These are phyloP conservation scores for Coemansia sp. DNA, from an alignment of 192 early-diverging fungal species.

Conservation along the genomic window DNA sequence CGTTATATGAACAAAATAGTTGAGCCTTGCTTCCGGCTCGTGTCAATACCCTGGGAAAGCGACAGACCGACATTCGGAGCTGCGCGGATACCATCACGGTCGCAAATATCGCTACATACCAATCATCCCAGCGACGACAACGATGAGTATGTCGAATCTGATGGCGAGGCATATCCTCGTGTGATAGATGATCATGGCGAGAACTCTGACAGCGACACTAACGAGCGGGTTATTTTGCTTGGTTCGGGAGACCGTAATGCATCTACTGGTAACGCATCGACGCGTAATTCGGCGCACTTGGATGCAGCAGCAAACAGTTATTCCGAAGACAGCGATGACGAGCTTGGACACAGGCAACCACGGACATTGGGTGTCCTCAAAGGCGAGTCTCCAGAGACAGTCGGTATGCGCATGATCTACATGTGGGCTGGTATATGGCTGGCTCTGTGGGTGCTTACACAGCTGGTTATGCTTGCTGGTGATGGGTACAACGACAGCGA, in stretches of 20 bases:
- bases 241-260: slow-evolving; percentile 4
- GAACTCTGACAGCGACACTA: slow-evolving; percentile 4
- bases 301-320: neutral
- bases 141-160: neutral
- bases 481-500: slow-evolving; percentile 18
- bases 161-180: slow-evolving; percentile 4
- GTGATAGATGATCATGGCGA: slow-evolving; percentile 2
- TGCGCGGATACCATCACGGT: slow-evolving; percentile 11
- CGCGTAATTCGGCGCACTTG: neutral
- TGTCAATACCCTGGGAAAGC: neutral
- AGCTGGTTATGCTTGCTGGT: slow-evolving; percentile 30
- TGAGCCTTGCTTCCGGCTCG: slow-evolving; percentile 12
- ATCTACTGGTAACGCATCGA: neutral
- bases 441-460: slow-evolving; percentile 25
- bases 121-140: slow-evolving; percentile 11
- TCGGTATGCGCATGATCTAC: slow-evolving; percentile 37
- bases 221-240: slow-evolving; percentile 24
- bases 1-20: neutral
- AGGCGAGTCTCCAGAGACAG: slow-evolving; percentile 35
- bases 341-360: slow-evolving; percentile 14
- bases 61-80: neutral
- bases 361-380: neutral
- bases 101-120: slow-evolving; percentile 51
- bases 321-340: slow-evolving; percentile 9
- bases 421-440: slow-evolving; percentile 34